Evolutionary conservation across 2,329 filamentous ascomycete genomes (phyloP).

Genomic region (Phialocephala subalpina): DNA sequence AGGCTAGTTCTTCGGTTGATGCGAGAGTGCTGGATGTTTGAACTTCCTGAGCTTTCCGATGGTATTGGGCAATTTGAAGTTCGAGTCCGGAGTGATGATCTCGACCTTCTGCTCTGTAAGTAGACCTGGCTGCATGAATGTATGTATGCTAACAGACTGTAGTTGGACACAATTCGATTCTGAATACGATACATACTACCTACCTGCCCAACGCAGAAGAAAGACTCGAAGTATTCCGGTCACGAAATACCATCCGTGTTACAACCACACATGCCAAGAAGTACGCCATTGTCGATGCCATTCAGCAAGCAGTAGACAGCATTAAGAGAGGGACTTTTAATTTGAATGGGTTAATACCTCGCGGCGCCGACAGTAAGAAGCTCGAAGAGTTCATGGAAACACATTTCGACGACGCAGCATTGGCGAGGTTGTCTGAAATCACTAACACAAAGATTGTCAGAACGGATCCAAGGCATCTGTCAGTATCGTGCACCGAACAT

Average conservation of each 20-base stretch:
- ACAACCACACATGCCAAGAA: constrained; percentile 38
- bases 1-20: constrained; percentile 37
- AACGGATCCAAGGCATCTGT: background rate
- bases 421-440: constrained; percentile 13
- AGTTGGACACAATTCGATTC: constrained; percentile 33
- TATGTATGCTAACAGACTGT: constrained; percentile 9
- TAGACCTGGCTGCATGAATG: constrained; percentile 11
- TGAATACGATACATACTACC: constrained; percentile 35
- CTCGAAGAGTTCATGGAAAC: constrained; percentile 19
- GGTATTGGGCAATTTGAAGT: constrained; percentile 43
- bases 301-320: constrained; percentile 33
- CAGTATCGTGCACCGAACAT: constrained; percentile 23
- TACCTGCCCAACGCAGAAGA: constrained; percentile 34
- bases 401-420: constrained; percentile 18
- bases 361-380: no score
- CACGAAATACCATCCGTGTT: constrained; percentile 38
- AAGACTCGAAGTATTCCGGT: constrained; percentile 40
- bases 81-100: constrained; percentile 33
- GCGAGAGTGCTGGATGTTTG: constrained; percentile 42
- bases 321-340: constrained; percentile 31
- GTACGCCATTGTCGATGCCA: constrained; percentile 32
- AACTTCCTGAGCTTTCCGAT: constrained; percentile 39
- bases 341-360: constrained; percentile 31
- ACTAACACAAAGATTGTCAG: constrained; percentile 39
- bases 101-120: constrained; percentile 42